Base-by-base conservation (phyloP, 768 basidiomycete genomes). In the Lactarius sanguifluus region DNA sequence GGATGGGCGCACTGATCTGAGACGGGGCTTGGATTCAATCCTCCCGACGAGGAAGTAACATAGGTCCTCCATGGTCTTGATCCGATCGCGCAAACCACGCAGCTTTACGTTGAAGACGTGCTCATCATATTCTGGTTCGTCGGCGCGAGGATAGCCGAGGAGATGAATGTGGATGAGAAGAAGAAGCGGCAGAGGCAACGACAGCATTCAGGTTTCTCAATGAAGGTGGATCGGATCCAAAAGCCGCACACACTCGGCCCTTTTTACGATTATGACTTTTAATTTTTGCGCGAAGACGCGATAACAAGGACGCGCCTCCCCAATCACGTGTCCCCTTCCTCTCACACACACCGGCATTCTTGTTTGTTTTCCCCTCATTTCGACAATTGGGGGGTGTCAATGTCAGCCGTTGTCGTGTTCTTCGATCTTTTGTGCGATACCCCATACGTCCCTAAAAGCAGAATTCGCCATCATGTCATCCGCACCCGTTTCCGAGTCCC, bases 101-200 rank as follows among this genome's bases (percentile, higher is more conserved):
- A 73, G 72, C 30, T 73, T 77, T 16, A 80, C 65, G 65, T 83
- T 76, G 72, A 85, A 84, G 12, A 85, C 68, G 62, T 81, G 74
- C 62, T 81, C 79, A 70, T 84, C 81, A 68, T 84, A 85, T 73
- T 82, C 81, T 5, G 81, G 73, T 18, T 79, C 78, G 65, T 84
- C 81, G 0, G 78, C 79, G 20, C 79, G 71, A 1, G 83, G 82
- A 71, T 83, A 84, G 62, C 81, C 76, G 20, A 86, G 76, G 15
- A 86, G 80, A 66, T 85, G 81, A 8, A 85, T 78, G 66, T 85
- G 84, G 9, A 85, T 73, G 10, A 85, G 77, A 15, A 86, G 75
- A 16, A 85, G 71, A 13, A 85, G 76, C n/a, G 80, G 72, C 18
- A 76, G 66, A 7, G 83, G 83, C 0, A 84, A 70, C 50, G 28